Conservation (phyloP, 192 early-diverging fungal species). For the Umbelopsis sp. region DNA sequence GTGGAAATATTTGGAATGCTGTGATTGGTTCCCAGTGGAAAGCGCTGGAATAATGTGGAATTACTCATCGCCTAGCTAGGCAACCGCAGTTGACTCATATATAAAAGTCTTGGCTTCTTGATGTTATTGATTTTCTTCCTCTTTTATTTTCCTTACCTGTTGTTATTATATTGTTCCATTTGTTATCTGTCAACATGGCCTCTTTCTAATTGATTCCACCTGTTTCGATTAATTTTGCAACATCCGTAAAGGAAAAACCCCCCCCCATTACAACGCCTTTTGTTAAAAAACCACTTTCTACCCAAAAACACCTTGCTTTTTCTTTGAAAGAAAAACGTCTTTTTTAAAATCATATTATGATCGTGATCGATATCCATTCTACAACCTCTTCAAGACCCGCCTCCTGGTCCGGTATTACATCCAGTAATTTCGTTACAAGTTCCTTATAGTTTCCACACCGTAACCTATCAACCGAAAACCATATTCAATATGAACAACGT, state of each 20-base stretch:
- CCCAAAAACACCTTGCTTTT: constrained; percentile 7
- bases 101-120: neutral
- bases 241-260: neutral
- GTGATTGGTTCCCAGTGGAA: constrained; percentile 4
- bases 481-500: neutral
- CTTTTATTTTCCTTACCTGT: neutral
- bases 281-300: neutral
- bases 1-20: neutral
- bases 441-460: neutral
- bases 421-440: constrained; percentile 15
- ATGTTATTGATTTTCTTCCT: neutral
- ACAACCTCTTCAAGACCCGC: constrained; percentile 14
- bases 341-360: constrained; percentile 9
- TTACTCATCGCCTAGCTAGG: neutral
- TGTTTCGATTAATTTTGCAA: neutral
- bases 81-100: neutral
- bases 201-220: constrained; percentile 6
- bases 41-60: constrained; percentile 8
- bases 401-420: constrained; percentile 20
- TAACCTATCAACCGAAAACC: neutral
- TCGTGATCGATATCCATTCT: constrained; percentile 1
- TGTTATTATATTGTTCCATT: neutral
- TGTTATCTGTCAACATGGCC: neutral
- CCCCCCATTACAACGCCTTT: neutral
- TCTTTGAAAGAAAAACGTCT: neutral